Base-by-base conservation (phyloP, 192 early-diverging fungal genomes). In the Coemansia javaensis region DNA sequence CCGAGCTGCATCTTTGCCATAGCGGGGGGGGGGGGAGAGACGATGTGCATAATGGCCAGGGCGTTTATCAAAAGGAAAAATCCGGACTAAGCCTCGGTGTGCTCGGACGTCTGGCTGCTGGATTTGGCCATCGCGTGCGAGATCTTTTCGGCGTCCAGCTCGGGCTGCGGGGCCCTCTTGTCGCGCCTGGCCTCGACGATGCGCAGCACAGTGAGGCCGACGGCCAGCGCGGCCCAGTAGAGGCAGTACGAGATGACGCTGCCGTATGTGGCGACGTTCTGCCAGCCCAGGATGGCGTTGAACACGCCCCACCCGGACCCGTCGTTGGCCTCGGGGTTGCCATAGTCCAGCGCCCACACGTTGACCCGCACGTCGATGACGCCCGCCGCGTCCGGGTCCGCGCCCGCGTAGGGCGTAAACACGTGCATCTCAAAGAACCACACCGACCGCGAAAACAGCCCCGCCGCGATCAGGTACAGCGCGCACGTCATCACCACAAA, bases 391-490 rank as follows among this genome's bases (percentile, higher is more conserved):
- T 82, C 86, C 23, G 81, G 82, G 5, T 79, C 82, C 39, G 78
- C 86, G 20, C 81, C 85, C 17, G 83, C 82, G 42, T 84, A 77
- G 44, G 77, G 78, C 23, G 76, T 63, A 78, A 84, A 90, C 22
- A 60, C 58, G 52, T 90, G 54, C 46, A 74, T 69, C 62, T 93
- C 80, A 50, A 88, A 87, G 44, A 44, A 73, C 35, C 78, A 72
- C 28, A 90, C 82, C 13, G 77, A 54, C 41, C 75, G 84, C 14
- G 87, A 63, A 30, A 90, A 80, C 8, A 96, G 71, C 11, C 93
- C 93, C 13, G 88, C 87, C 43, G 87, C 80, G 28, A 96, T 82
- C 32, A 94, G 60, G 35, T 91, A 84, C 14, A 96, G 58, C 25
- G 93, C 41, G 40, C 74, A 68, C 9, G 90, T 86, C 3, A 83